These are phyloP conservation scores for Mycena albidolilacea DNA, from an alignment of 768 basidiomycete species.

Conservation along the genomic window DNA sequence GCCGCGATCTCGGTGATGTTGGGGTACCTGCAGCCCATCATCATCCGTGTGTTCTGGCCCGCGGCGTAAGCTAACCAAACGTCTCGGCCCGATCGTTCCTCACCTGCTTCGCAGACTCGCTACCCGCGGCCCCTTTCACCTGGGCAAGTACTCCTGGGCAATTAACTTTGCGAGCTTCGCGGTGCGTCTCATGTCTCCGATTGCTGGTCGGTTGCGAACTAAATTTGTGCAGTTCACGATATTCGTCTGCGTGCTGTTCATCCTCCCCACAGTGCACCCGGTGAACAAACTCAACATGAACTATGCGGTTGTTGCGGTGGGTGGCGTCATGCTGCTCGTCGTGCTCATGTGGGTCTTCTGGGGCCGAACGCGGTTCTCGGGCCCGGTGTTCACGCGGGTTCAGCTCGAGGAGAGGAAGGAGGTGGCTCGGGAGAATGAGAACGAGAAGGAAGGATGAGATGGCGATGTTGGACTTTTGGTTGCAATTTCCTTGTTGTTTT, in stretches of 20 bases:
- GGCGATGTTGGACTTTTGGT: not conserved
- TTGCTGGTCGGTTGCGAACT: not conserved
- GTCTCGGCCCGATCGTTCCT: not conserved
- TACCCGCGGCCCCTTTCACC: slow-evolving; percentile 64
- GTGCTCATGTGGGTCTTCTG: slow-evolving; percentile 61
- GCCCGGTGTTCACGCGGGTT: slow-evolving; percentile 57
- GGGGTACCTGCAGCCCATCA: slow-evolving; percentile 70
- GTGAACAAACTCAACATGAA: slow-evolving; percentile 69
- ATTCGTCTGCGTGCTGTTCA: slow-evolving; percentile 69
- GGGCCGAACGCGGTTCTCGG: slow-evolving; percentile 61
- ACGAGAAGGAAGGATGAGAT: slow-evolving; percentile 9
- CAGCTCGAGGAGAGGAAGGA: not conserved
- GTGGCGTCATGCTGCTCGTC: slow-evolving; percentile 62
- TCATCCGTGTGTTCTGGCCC: slow-evolving; percentile 73
- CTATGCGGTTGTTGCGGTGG: slow-evolving; percentile 69
- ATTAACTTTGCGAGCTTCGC: slow-evolving; percentile 65
- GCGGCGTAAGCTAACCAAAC: slow-evolving; percentile 53
- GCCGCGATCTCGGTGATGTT: slow-evolving; percentile 73
- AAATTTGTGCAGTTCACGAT: slow-evolving; percentile 57
- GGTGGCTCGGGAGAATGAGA: not conserved
- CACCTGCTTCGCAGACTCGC: slow-evolving; percentile 51
- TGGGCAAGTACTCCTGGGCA: slow-evolving; percentile 67
- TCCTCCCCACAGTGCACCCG: slow-evolving; percentile 69
- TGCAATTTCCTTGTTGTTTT: not conserved
- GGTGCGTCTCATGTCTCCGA: slow-evolving; percentile 47